phyloP scores from a whole-genome alignment of 768 basidiomycete species.

The Boletellus emodensis region DNA sequence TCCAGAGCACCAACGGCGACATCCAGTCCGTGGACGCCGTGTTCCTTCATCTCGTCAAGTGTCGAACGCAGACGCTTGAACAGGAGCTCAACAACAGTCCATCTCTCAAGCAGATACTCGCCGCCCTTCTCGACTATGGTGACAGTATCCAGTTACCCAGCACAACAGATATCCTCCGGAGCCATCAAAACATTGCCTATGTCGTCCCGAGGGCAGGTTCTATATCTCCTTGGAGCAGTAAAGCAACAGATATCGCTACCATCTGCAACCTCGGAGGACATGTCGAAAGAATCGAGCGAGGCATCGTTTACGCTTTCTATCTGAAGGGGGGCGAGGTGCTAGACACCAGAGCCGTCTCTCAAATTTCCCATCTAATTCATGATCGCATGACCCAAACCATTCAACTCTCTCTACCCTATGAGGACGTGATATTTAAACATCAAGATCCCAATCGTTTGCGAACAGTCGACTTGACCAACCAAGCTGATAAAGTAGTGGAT shows the following conservation, averaged over 20 bases:
- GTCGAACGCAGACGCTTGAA: slow-evolving; percentile 43
- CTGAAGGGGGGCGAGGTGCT: slow-evolving; percentile 40
- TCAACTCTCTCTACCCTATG: slow-evolving; percentile 53
- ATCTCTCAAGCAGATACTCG: slow-evolving; percentile 48
- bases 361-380: slow-evolving; percentile 70
- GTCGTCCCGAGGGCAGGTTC: slow-evolving; percentile 85
- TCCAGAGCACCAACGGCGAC: slow-evolving; percentile 49
- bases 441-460: slow-evolving; percentile 64
- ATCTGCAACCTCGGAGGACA: slow-evolving; percentile 76
- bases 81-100: slow-evolving; percentile 44
- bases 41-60: slow-evolving; percentile 82
- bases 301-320: slow-evolving; percentile 63
- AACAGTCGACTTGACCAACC: slow-evolving; percentile 55
- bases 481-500: slow-evolving; percentile 21
- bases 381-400: slow-evolving; percentile 97
- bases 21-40: slow-evolving; percentile 75
- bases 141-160: slow-evolving; percentile 56
- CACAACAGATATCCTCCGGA: slow-evolving; percentile 36
- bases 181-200: slow-evolving; percentile 49
- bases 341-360: slow-evolving; percentile 43
- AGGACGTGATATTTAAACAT: slow-evolving; percentile 56
- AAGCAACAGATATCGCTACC: slow-evolving; percentile 91
- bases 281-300: slow-evolving; percentile 84
- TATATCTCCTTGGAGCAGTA: slow-evolving; percentile 98
- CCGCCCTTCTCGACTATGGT: slow-evolving; percentile 79